A percentile compares a stretch with the other conserved stretches of the same genome.
Conservation (phyloP, 2,329 filamentous ascomycete species). For the Chaetomium globosum region DNA sequence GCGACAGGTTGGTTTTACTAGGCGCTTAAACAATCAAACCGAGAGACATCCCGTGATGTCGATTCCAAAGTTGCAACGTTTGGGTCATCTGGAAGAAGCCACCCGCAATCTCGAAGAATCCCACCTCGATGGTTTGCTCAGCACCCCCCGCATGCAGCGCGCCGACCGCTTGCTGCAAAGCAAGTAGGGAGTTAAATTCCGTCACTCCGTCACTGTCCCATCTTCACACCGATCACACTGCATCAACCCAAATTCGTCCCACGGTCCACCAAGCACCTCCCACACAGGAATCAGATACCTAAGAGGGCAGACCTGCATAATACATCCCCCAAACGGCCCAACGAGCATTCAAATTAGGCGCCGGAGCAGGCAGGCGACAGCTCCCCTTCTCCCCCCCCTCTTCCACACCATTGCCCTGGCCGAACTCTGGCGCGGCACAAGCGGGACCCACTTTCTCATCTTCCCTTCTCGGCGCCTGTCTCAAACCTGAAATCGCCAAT, state of each 20-base stretch:
- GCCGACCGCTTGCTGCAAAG: not conserved
- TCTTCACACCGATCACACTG: conserved; percentile 24
- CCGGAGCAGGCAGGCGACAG: conserved; percentile 6
- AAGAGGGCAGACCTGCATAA: conserved; percentile 16
- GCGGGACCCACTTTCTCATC: conserved; percentile 22
- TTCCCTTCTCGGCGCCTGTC: conserved; percentile 14
- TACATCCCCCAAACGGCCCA: conserved; percentile 18
- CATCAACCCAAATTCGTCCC: conserved; percentile 23
- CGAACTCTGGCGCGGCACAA: conserved; percentile 22
- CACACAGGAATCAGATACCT: not conserved
- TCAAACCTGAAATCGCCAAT: conserved; percentile 24
- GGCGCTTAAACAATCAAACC: conserved; percentile 13
- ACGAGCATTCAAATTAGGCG: conserved; percentile 22
- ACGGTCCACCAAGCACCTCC: conserved; percentile 9
- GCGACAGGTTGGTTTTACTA: not conserved
- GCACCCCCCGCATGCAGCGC: not conserved
- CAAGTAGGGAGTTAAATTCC: not conserved
- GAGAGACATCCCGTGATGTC: conserved; percentile 9
- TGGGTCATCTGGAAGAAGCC: not conserved
- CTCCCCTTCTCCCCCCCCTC: not conserved
- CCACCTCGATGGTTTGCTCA: conserved; percentile 2
- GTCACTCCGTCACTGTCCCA: conserved; percentile 5
- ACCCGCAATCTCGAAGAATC: conserved; percentile 1
- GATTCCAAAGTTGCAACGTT: not conserved
- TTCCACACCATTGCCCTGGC: not conserved